Evolutionary conservation across 2,329 filamentous ascomycete genomes (phyloP).

Genomic region (Rutstroemia sp.): DNA sequence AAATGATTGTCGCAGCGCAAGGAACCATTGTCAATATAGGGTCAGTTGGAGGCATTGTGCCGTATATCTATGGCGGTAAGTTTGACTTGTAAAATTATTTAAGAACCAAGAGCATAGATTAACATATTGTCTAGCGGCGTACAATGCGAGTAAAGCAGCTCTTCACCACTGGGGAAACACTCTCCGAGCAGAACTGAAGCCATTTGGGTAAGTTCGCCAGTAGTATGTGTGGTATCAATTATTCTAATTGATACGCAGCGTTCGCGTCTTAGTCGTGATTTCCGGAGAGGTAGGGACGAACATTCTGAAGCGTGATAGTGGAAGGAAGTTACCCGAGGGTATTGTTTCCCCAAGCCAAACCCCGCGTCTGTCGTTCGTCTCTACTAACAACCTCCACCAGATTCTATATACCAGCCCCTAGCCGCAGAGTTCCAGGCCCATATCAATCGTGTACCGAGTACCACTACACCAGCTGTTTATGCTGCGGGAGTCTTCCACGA

Average conservation of each 20-base stretch:
- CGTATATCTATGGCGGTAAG: constrained; percentile 29
- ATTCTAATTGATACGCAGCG: too few species aligned
- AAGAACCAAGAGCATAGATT: neutral
- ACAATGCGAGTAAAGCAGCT: constrained; percentile 39
- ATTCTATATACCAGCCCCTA: constrained; percentile 19
- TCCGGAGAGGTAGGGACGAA: constrained; percentile 27
- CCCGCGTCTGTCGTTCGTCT: neutral
- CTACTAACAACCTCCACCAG: constrained; percentile 8
- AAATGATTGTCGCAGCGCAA: constrained; percentile 19
- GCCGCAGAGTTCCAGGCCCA: constrained; percentile 18
- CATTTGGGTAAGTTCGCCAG: constrained; percentile 15
- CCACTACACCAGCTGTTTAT: too few species aligned
- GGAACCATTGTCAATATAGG: constrained; percentile 27
- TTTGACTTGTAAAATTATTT: neutral
- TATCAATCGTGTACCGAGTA: constrained; percentile 20
- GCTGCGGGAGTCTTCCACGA: constrained; percentile 17
- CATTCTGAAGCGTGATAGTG: constrained; percentile 20
- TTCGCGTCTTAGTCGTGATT: constrained; percentile 9
- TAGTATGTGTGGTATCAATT: too few species aligned
- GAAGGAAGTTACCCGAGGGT: constrained; percentile 20
- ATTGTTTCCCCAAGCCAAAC: too few species aligned
- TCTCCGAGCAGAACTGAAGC: constrained; percentile 15
- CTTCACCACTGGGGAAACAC: constrained; percentile 25
- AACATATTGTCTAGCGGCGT: constrained; percentile 15
- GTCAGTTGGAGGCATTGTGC: constrained; percentile 9